Evolutionary conservation across 352 stramenopile genomes (phyloP).

Genomic region (Phytophthora citrophthora): DNA sequence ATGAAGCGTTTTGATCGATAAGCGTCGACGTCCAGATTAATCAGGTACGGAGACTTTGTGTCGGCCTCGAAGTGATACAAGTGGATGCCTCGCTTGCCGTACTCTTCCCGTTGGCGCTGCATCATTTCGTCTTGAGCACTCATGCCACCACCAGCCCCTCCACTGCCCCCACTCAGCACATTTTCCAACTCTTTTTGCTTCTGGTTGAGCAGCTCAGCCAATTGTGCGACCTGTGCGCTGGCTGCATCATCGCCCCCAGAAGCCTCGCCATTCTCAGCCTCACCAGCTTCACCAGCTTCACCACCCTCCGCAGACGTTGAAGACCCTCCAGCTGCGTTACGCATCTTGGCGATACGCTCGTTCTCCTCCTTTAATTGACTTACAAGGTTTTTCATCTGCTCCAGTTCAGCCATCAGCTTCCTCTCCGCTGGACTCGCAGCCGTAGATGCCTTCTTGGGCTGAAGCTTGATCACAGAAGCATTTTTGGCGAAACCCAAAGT

Average conservation of each 20-base stretch:
- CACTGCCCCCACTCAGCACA: conserved; percentile 62
- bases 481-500: conserved; percentile 96
- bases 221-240: conserved; percentile 53
- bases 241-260: conserved; percentile 37
- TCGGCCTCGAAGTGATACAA: conserved; percentile 91
- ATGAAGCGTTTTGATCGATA: conserved; percentile 94
- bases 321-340: conserved; percentile 33
- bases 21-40: conserved; percentile 94
- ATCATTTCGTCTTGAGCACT: conserved; percentile 86
- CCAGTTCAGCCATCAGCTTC: conserved; percentile 94
- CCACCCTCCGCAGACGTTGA: conserved; percentile 6
- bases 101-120: conserved; percentile 90
- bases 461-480: conserved; percentile 94
- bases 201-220: conserved; percentile 66
- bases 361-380: conserved; percentile 85
- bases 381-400: conserved; percentile 93
- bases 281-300: conserved; percentile 4
- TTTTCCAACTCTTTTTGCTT: conserved; percentile 81
- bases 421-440: conserved; percentile 91
- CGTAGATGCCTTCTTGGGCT: conserved; percentile 94
- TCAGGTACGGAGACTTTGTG: conserved; percentile 87
- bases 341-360: conserved; percentile 72
- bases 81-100: conserved; percentile 90
- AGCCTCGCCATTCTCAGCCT: conserved; percentile 14
- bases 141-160: conserved; percentile 40